Conservation (phyloP, 169 alveolate genomes). For the Pseudocohnilembus persalinus region DNA sequence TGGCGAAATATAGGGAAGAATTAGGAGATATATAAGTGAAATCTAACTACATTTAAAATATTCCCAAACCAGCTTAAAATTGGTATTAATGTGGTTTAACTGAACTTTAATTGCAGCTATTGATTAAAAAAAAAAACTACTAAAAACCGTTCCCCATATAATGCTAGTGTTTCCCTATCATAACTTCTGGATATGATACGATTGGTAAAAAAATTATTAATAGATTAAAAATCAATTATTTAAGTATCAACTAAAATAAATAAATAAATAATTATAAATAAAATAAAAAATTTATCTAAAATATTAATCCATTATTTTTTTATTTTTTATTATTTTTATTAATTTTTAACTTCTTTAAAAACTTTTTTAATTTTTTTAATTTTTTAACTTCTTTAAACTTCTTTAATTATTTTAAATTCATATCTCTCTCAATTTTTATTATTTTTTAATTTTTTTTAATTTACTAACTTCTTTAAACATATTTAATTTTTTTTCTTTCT, state of each 20-base stretch:
- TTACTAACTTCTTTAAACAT: too few species aligned
- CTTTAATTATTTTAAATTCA: too few species aligned
- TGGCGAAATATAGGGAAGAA: slow-evolving; percentile 63
- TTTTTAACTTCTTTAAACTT: too few species aligned
- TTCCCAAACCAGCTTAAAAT: slow-evolving; percentile 93
- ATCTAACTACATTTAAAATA: slow-evolving; percentile 78
- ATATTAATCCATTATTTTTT: background rate
- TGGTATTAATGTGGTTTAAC: slow-evolving; percentile 98
- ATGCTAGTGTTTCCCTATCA: slow-evolving; percentile 95
- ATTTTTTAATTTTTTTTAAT: too few species aligned
- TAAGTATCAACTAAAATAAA: background rate
- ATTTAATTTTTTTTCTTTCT: slow-evolving; percentile 3
- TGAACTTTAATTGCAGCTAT: slow-evolving; percentile 86
- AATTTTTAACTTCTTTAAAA: too few species aligned
- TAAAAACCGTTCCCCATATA: slow-evolving; percentile 97
- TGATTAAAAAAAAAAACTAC: slow-evolving; percentile 89
- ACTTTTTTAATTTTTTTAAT: too few species aligned
- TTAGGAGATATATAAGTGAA: slow-evolving; percentile 88
- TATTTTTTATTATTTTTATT: too few species aligned
- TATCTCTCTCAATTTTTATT: too few species aligned
- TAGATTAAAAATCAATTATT: background rate
- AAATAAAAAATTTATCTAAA: background rate
- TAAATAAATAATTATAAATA: background rate
- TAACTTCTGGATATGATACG: slow-evolving; percentile 85
- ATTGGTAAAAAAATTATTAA: slow-evolving; percentile 31